Percentiles rank a stretch among this genome's conserved stretches.
Evolutionary conservation across 2,329 filamentous ascomycete genomes (phyloP).

Genomic region (Capronia coronata): DNA sequence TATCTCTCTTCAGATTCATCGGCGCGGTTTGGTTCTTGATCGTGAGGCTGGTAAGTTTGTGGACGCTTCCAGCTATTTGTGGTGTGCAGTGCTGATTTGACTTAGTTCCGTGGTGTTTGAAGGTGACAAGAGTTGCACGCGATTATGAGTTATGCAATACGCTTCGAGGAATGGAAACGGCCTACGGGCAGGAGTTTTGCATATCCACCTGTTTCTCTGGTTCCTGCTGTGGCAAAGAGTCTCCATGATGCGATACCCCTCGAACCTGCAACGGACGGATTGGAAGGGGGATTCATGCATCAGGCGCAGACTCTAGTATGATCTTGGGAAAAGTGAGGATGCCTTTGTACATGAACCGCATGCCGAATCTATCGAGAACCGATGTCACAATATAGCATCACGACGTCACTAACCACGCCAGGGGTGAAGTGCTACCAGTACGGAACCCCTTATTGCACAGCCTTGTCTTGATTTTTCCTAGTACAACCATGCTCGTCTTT

Average conservation of each 20-base stretch:
- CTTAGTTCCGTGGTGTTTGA: constrained; percentile 47
- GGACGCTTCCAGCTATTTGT: background rate
- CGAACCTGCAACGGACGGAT: background rate
- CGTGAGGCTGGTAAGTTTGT: constrained; percentile 67
- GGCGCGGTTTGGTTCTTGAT: constrained; percentile 90
- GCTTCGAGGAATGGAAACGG: background rate
- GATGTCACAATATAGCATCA: too few relatives aligned
- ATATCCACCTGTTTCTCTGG: background rate
- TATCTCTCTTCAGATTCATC: constrained; percentile 80
- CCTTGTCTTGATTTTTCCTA: too few relatives aligned
- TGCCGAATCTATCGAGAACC: too few relatives aligned
- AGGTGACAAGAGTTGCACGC: background rate
- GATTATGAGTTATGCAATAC: constrained; percentile 7
- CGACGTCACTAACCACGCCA: too few relatives aligned
- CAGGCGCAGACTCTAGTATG: too few relatives aligned
- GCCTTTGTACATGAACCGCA: too few relatives aligned
- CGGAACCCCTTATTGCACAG: too few relatives aligned
- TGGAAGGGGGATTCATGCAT: background rate
- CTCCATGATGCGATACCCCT: constrained; percentile 7
- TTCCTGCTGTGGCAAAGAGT: background rate
- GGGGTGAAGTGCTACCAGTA: too few relatives aligned
- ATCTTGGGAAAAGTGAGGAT: too few relatives aligned
- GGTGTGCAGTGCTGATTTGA: constrained; percentile 29
- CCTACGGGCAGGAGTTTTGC: background rate
- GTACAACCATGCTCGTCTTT: too few relatives aligned